Conservation (phyloP, 2,329 filamentous ascomycete species). For the Calonectria hongkongensis region DNA sequence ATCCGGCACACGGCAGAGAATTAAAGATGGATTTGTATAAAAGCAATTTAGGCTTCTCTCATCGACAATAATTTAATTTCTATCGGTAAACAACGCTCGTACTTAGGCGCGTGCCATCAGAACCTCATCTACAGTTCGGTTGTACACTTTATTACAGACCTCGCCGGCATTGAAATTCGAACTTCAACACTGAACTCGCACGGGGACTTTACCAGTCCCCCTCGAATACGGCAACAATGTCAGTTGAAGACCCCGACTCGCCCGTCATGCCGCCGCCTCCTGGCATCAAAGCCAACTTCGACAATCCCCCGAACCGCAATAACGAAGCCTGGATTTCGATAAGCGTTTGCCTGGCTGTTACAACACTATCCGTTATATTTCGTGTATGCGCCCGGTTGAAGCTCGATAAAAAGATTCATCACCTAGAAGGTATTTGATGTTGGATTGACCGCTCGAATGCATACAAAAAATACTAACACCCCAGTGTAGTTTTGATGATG, state of each 20-base stretch:
- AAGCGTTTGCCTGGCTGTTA: not conserved
- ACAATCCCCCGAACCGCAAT: not conserved
- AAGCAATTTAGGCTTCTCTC: not conserved
- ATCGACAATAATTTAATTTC: not conserved
- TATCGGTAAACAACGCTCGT: not conserved
- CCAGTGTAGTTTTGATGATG: not conserved
- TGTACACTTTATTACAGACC: not conserved
- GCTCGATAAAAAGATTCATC: not conserved
- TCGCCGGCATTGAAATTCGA: not conserved
- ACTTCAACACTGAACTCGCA: no score
- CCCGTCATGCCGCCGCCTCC: constrained; percentile 1
- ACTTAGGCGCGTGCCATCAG: not conserved
- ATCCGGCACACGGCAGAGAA: not conserved
- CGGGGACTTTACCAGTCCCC: not conserved
- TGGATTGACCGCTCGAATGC: not conserved
- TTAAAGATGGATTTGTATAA: not conserved
- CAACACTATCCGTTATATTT: not conserved
- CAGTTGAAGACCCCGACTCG: not conserved
- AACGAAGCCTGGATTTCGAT: not conserved
- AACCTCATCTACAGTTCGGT: not conserved
- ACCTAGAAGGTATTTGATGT: constrained; percentile 11
- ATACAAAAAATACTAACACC: not conserved
- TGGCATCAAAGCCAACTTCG: not conserved
- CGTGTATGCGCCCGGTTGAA: not conserved
- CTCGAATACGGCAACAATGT: not conserved